A percentile compares a stretch with the other conserved stretches of the same genome.
phyloP scores from a whole-genome alignment of 345 rosid genomes.

The Hirschfeldia incana region DNA sequence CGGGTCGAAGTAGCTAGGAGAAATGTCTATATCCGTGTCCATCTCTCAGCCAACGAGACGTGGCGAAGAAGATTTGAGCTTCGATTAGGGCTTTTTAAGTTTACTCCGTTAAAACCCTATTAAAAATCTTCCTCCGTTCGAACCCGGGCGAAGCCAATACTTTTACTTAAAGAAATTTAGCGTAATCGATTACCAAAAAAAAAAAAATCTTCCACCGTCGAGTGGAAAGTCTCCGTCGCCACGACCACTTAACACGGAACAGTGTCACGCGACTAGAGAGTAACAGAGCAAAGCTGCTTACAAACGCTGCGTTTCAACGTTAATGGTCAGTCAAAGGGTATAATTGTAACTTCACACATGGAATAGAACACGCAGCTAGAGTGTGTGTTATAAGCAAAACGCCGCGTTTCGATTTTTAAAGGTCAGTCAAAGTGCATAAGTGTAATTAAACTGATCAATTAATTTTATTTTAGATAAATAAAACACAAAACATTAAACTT shows the following conservation, averaged over 20 bases:
- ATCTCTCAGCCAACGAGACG: constrained; percentile 14
- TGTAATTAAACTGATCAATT: not conserved
- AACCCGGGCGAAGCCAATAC: too few species aligned
- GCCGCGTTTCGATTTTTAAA: not conserved
- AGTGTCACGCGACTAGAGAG: not conserved
- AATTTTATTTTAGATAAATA: too few species aligned
- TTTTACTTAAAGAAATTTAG: too few species aligned
- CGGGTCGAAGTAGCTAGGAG: constrained; percentile 74
- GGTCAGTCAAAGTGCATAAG: too few species aligned
- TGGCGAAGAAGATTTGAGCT: constrained; percentile 15
- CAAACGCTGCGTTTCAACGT: constrained; percentile 29
- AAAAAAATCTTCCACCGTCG: constrained; percentile 21
- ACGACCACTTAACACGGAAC: not conserved
- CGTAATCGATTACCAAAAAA: too few species aligned
- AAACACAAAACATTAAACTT: too few species aligned
- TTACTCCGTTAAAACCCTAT: constrained; percentile 12
- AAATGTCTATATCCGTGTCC: constrained; percentile 79
- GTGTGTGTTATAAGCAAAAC: not conserved
- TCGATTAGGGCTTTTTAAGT: not conserved
- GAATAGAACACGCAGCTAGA: too few species aligned
- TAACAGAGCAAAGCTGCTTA: not conserved
- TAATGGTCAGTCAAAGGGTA: not conserved
- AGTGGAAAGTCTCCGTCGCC: constrained; percentile 11
- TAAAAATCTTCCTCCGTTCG: constrained; percentile 23
- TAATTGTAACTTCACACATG: not conserved